Conservation (phyloP, 2,329 filamentous ascomycete genomes). For the Anisogramma anomala region DNA sequence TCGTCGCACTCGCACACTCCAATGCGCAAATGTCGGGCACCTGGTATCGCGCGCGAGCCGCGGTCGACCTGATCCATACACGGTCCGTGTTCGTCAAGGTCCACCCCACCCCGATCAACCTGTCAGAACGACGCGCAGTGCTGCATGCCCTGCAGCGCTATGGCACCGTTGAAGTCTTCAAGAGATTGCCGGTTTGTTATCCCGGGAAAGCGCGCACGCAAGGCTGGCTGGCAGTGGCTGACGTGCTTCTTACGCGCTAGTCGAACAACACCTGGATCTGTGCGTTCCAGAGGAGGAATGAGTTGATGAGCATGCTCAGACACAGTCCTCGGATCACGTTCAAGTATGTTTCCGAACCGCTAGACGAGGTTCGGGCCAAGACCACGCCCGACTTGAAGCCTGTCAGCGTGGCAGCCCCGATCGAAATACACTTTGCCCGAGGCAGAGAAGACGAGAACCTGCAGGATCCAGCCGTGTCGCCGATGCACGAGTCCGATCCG, state of each 20-base stretch:
- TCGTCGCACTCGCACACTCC: neutral
- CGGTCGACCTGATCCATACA: slow-evolving; percentile 11
- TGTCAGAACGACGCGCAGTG: slow-evolving; percentile 44
- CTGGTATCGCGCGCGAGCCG: neutral
- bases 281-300: slow-evolving; percentile 30
- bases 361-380: slow-evolving; percentile 13
- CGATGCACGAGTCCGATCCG: slow-evolving; percentile 4
- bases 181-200: slow-evolving; percentile 29
- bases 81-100: slow-evolving; percentile 37
- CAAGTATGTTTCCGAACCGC: slow-evolving; percentile 24
- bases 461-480: neutral
- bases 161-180: slow-evolving; percentile 41
- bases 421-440: slow-evolving; percentile 14
- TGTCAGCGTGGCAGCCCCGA: slow-evolving; percentile 10
- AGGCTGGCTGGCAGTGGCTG: neutral
- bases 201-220: neutral
- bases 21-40: neutral
- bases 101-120: slow-evolving; percentile 36
- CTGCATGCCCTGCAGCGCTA: slow-evolving; percentile 39
- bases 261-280: slow-evolving; percentile 22
- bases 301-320: slow-evolving; percentile 29
- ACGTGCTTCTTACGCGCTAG: slow-evolving; percentile 26
- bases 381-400: slow-evolving; percentile 8
- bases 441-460: no score
- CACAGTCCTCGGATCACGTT: slow-evolving; percentile 39